Conservation (phyloP, 768 basidiomycete genomes). For the Kwoniella newhampshirensis region DNA sequence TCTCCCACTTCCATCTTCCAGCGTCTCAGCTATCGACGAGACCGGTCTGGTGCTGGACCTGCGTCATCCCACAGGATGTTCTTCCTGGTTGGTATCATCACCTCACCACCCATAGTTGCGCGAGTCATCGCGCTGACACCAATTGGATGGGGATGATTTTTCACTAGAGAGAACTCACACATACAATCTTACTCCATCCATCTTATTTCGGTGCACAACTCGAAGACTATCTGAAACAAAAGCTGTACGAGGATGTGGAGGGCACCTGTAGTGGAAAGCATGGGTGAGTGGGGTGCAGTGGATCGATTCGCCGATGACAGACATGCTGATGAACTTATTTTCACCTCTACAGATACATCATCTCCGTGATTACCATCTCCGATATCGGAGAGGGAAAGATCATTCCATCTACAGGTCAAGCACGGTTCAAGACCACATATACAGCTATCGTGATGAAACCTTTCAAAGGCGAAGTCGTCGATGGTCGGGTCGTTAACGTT, state of each 20-base stretch:
- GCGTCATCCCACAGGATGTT: slow-evolving; percentile 49
- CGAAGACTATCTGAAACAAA: slow-evolving; percentile 86
- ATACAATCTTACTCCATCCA: slow-evolving; percentile 94
- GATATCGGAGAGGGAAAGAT: slow-evolving; percentile 93
- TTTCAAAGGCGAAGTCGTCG: slow-evolving; percentile 99
- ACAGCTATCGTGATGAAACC: slow-evolving; percentile 98
- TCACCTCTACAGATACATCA: slow-evolving; percentile 48
- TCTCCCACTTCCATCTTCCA: neutral
- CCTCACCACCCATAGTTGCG: neutral
- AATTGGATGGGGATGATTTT: neutral
- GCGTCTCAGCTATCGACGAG: too few species aligned
- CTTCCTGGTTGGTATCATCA: slow-evolving; percentile 48
- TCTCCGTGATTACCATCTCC: slow-evolving; percentile 60
- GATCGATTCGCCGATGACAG: too few species aligned
- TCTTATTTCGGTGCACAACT: slow-evolving; percentile 97
- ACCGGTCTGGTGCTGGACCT: too few species aligned
- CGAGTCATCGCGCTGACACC: slow-evolving; percentile 17
- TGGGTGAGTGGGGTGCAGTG: slow-evolving; percentile 59
- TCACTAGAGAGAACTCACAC: slow-evolving; percentile 87
- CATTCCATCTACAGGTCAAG: slow-evolving; percentile 85
- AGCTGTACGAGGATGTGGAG: slow-evolving; percentile 93
- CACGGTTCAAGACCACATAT: slow-evolving; percentile 91
- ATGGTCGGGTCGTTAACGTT: slow-evolving; percentile 91
- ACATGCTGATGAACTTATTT: slow-evolving; percentile 3
- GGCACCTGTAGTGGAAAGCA: slow-evolving; percentile 95